Evolutionary conservation across 164 flowering plant genomes (phyloP), one percentile per base, ranked within the genome.

Genomic region (Brasenia schreberi): DNA sequence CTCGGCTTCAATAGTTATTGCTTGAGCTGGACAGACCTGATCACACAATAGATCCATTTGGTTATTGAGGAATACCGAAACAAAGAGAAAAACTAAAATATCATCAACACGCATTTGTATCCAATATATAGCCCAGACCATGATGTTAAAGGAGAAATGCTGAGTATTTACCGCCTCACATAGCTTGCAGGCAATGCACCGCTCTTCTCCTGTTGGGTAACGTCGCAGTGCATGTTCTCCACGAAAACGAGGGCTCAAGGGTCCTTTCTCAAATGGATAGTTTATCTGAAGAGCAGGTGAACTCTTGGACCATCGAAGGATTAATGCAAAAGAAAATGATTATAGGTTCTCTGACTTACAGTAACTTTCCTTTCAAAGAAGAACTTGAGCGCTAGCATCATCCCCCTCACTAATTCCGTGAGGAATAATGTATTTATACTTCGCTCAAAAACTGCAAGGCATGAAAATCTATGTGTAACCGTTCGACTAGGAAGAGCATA

Each of bases 151-250:
- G 16, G 56, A 49, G 10, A 49, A 49, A 49, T 9, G 16, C 12
- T 74, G 66, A 19, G 56, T 49, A 63, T 92, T 88, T 80, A 94
- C 99, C 75, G 99, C 99, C 82, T 94, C 99, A 81, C 99, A 94
- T 23, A 94, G 90, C 83, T 94, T 91, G 69, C 97, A 94, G 66
- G 97, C 99, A 77, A 94, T 94, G 80, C 99, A 94, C 42, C 99
- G 93, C 68, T 94, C 99, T 76, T 94, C 99, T 72, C 99, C 99
- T 69, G 99, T 91, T 69, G 97, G 92, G 75, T 94, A 94, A 67
- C 99, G 90, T 1, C 96, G 84, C 16, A 94, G 96, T n/a, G 99
- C 99, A 82, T 94, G 99, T 71, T 94, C 97, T 67, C 99, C 99
- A 19, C 97, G 97, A 75, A 94, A 94, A 58, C 99, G 95, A 66